Evolutionary conservation across 2,329 filamentous ascomycete species (phyloP), one percentile per base, ranked within the genome.

Genomic region (Fusarium algeriense): DNA sequence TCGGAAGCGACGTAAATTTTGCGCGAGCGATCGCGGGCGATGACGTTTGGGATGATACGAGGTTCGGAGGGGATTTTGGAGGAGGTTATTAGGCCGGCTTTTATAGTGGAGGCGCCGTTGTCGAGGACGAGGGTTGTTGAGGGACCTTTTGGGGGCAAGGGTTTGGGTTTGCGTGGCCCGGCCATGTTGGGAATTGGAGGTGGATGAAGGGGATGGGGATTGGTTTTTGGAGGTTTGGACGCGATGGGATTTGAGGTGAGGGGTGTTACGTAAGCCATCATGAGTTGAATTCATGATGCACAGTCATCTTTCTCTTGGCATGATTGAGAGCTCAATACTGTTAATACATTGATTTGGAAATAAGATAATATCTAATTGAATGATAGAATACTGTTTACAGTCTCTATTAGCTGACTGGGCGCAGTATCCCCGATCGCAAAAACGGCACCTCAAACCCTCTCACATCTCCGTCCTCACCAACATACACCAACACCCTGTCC

Each of bases 21-120:
- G 75, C 89, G 91, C 74, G 93, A 90, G 73, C 94, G 92, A 75
- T 93, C 91, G 78, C 94, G 92, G 37, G 93, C 93, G 70, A 99
- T 89, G 80, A 93, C 95, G 82, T 99, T 99, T 7, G 95, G 94
- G 69, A 97, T 91, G 12, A 93, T 82, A 41, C 87, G 85, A 71
- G 93, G 97, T n/a, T 82, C 80, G 70, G 85, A 83, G 38, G 85
- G 83, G 38, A 82, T 77, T 58, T 83, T 78, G 30, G 83, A 77
- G 40, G 83, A 80, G 38, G 83, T 80, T 3, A 90, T 89, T 75
- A 95, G 92, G 57, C 96, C 96, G 19, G 95, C 94, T 83, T 99
- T 99, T 80, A 99, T 88, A 10, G 91, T 95, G 82, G 93, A 92
- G 45, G 92, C 95, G 79, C 96, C 96, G 84, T 98, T 98, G 84